Evolutionary conservation across 768 basidiomycete species (phyloP), one percentile per base, ranked within the genome.

Genomic region (Pleurotus sapidus): DNA sequence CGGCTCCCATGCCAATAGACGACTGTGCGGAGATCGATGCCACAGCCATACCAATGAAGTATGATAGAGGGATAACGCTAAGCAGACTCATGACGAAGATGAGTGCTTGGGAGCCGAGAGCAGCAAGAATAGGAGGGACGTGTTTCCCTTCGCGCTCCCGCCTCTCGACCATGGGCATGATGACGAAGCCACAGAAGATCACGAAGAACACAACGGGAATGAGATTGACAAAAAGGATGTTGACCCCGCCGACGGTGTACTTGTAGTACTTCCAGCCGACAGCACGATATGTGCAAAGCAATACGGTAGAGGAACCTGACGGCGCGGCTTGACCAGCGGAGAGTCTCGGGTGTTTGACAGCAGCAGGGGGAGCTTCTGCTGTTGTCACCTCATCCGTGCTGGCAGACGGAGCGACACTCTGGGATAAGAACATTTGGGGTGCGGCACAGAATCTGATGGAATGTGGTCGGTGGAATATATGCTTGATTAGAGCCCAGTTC

Each of bases 21-120:
- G 93, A 95, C 67, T 98, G 97, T 0, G 97, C 97, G n/a, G 91
- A 93, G 65, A 99, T 98, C 45, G 92, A 95, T 2, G 97, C 97
- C 59, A 99, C 97, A 6, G 97, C 97, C 97, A 98, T 98, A 15
- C 97, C 97, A 67, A 99, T 98, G 76, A 99, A 99, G 77, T 99
- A 99, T 6, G 92, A 95, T 17, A 99, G 80, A 0, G 97, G 97
- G 62, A 99, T 98, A 66, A 99, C 93, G 63, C 91, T 93, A 24
- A 90, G 83, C 46, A 99, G 77, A 62, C 89, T 83, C 64, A 95
- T 72, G 45, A 93, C 61, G 70, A 99, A 98, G 64, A 98, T 88
- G 64, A 92, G 73, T 3, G 81, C 83, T 49, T 87, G 87, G 1
- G 87, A 87, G 5, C 91, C 81, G 57, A 98, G 67, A 62, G 89